Conservation (phyloP, 768 basidiomycete species). For the Suillus weaverae region DNA sequence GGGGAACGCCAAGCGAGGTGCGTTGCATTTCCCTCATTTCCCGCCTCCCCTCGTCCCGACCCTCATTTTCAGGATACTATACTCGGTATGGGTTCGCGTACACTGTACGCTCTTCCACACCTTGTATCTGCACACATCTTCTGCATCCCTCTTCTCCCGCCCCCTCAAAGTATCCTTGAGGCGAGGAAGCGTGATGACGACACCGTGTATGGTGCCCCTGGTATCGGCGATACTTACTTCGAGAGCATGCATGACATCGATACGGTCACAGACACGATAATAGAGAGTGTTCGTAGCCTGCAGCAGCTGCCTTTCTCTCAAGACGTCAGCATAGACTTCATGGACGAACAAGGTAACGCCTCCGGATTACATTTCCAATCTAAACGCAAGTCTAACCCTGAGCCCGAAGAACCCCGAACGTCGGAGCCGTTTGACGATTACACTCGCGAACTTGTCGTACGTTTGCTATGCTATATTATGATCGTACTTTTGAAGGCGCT, state of each 20-base stretch:
- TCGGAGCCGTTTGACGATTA: constrained; percentile 1
- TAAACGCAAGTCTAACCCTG: background rate
- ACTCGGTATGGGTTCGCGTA: constrained; percentile 44
- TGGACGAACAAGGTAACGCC: background rate
- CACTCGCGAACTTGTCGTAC: constrained; percentile 3
- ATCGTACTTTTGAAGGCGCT: background rate
- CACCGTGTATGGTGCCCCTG: constrained; percentile 8
- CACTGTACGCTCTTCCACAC: constrained; percentile 37
- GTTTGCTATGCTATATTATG: background rate
- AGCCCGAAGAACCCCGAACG: background rate
- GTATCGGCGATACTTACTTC: background rate
- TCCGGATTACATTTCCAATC: background rate
- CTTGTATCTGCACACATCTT: constrained; percentile 44
- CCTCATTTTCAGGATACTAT: constrained; percentile 33
- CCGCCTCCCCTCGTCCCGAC: background rate
- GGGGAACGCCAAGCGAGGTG: constrained; percentile 43
- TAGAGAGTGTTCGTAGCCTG: background rate
- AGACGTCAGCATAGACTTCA: background rate
- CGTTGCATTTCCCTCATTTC: constrained; percentile 14
- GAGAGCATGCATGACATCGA: constrained; percentile 16
- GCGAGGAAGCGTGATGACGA: background rate
- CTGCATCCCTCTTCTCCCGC: constrained; percentile 2
- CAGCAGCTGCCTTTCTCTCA: background rate
- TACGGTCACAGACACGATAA: constrained; percentile 12
- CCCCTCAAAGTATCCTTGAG: constrained; percentile 8